Evolutionary conservation across 495 filamentous ascomycete genomes (phyloP).

Genomic region (Chlorociboria aeruginascens): DNA sequence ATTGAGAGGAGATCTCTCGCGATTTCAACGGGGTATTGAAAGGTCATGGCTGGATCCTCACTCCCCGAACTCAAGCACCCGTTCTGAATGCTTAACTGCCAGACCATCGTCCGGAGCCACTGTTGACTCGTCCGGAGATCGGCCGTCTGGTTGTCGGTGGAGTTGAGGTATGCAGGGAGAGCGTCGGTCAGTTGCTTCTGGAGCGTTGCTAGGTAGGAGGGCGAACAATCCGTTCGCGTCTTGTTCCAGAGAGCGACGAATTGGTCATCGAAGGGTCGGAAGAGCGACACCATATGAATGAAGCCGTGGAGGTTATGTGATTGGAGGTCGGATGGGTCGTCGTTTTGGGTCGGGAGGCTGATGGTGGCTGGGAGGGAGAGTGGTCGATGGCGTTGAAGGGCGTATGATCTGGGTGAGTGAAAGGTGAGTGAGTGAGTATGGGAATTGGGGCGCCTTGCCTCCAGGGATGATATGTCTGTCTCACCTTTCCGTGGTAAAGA

Average conservation of each 20-base stretch:
- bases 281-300: constrained; percentile 53
- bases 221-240: constrained; percentile 41
- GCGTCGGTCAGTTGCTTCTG: constrained; percentile 56
- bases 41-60: constrained; percentile 47
- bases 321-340: constrained; percentile 46
- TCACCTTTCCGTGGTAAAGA: constrained; percentile 61
- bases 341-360: constrained; percentile 50
- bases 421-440: too few species aligned
- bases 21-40: constrained; percentile 60
- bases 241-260: constrained; percentile 68
- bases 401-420: constrained; percentile 43
- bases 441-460: neutral
- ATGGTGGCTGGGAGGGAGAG: constrained; percentile 43
- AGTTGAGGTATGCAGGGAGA: constrained; percentile 47
- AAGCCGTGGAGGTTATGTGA: constrained; percentile 44
- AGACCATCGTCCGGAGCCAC: constrained; percentile 75
- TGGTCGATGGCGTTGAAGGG: constrained; percentile 63
- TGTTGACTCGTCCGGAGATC: constrained; percentile 65
- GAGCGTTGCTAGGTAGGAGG: constrained; percentile 44
- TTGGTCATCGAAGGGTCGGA: constrained; percentile 58
- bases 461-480: constrained; percentile 7
- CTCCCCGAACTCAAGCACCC: constrained; percentile 30
- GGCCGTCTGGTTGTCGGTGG: constrained; percentile 53
- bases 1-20: constrained; percentile 55
- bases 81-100: constrained; percentile 49